phyloP scores from a whole-genome alignment of 257 asterid species.

The Primulina tabacum region DNA sequence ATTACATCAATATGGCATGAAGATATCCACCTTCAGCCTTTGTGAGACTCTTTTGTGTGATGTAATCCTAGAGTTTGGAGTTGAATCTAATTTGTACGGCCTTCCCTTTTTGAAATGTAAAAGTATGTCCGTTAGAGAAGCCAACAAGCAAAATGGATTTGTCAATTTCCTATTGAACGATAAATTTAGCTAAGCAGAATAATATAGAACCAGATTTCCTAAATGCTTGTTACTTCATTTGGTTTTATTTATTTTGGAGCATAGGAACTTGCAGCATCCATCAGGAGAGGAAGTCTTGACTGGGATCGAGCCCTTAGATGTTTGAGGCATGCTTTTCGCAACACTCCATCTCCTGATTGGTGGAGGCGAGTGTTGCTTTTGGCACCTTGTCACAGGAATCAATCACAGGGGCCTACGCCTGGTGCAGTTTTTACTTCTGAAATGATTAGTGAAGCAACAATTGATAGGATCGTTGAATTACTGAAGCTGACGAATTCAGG shows the following conservation, averaged over 20 bases:
- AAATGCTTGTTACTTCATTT: slow-evolving; percentile 2
- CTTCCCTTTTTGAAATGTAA: background rate
- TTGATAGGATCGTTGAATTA: slow-evolving; percentile 87
- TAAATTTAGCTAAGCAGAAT: background rate
- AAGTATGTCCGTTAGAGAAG: background rate
- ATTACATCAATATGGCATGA: background rate
- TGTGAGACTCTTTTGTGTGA: slow-evolving; percentile 4
- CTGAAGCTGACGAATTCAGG: slow-evolving; percentile 90
- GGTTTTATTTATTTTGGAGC: slow-evolving; percentile 24
- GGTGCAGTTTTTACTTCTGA: slow-evolving; percentile 99
- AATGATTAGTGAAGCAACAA: slow-evolving; percentile 92
- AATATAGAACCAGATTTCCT: background rate
- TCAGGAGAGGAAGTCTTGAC: slow-evolving; percentile 92
- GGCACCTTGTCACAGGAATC: slow-evolving; percentile 90
- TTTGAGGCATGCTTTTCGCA: slow-evolving; percentile 94
- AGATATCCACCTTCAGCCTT: slow-evolving; percentile 6
- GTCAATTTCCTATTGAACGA: background rate
- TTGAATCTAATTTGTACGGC: background rate
- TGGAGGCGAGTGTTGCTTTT: slow-evolving; percentile 96
- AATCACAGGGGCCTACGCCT: slow-evolving; percentile 68
- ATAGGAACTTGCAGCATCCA: slow-evolving; percentile 92
- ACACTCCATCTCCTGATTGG: slow-evolving; percentile 98
- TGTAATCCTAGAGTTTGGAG: background rate
- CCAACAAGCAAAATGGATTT: background rate
- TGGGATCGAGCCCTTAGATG: slow-evolving; percentile 99